Evolutionary conservation across 2,329 filamentous ascomycete genomes (phyloP).

Genomic region (Gyromitra esculenta): DNA sequence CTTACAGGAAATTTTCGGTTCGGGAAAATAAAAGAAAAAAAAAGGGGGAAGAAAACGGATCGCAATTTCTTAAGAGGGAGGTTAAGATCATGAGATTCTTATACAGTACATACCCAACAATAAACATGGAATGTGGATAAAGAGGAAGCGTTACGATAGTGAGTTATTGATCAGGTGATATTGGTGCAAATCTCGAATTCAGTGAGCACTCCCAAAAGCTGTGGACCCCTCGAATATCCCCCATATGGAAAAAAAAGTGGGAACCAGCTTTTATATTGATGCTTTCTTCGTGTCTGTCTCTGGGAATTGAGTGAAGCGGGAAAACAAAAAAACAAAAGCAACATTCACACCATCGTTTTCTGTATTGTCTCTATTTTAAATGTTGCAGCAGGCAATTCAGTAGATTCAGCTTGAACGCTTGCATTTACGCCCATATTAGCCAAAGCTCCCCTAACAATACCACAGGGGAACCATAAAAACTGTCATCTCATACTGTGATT

Average conservation of each 20-base stretch:
- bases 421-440: conserved; percentile 91
- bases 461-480: conserved; percentile 96
- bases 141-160: neutral
- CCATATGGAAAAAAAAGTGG: neutral
- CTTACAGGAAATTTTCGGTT: neutral
- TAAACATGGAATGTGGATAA: conserved; percentile 6
- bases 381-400: conserved; percentile 83
- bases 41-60: neutral
- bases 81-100: neutral
- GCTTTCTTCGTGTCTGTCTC: neutral
- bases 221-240: neutral
- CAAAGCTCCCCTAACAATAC: conserved; percentile 88
- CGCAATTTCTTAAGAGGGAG: neutral
- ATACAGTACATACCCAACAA: conserved; percentile 28
- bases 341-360: conserved; percentile 30
- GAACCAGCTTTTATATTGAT: conserved; percentile 2
- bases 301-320: neutral
- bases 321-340: conserved; percentile 34
- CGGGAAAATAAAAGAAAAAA: neutral
- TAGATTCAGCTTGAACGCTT: conserved; percentile 89
- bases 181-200: neutral
- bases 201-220: neutral
- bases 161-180: neutral
- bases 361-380: conserved; percentile 76
- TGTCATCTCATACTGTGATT: conserved; percentile 60